Evolutionary conservation across 306 rosid species (phyloP).

Genomic region (Nissolia schottii): DNA sequence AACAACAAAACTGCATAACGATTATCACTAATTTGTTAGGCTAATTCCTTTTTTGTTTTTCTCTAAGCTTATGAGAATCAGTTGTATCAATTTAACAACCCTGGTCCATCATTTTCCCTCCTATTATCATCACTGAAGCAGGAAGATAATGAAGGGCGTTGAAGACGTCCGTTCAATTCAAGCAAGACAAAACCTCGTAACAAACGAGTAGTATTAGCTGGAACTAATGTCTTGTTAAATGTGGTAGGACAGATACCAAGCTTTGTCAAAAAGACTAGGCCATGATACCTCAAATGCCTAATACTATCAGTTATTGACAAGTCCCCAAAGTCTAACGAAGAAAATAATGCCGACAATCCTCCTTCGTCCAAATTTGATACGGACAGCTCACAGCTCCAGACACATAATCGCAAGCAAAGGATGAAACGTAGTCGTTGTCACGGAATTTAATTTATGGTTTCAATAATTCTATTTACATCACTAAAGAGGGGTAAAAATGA

Average conservation of each 20-base stretch:
- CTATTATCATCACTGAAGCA: background rate
- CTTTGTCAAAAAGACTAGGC: background rate
- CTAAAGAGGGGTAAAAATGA: too few relatives aligned
- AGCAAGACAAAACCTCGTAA: background rate
- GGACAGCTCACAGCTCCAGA: background rate
- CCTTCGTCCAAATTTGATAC: background rate
- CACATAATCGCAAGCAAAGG: background rate
- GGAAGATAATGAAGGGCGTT: background rate
- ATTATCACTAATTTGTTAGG: background rate
- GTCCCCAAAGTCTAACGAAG: background rate
- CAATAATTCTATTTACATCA: too few relatives aligned
- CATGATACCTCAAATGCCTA: background rate
- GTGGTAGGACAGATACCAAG: background rate
- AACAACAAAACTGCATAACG: background rate
- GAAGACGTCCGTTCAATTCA: background rate
- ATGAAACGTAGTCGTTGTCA: background rate
- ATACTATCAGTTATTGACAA: background rate
- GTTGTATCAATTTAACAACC: background rate
- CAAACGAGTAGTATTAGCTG: background rate
- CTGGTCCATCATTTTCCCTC: background rate
- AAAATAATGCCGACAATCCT: background rate
- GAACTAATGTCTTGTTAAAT: background rate
- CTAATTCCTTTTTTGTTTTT: background rate
- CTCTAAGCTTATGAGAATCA: background rate
- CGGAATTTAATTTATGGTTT: background rate